phyloP scores from a whole-genome alignment of 2,329 filamentous ascomycete genomes.

The Exophiala spinifera region DNA sequence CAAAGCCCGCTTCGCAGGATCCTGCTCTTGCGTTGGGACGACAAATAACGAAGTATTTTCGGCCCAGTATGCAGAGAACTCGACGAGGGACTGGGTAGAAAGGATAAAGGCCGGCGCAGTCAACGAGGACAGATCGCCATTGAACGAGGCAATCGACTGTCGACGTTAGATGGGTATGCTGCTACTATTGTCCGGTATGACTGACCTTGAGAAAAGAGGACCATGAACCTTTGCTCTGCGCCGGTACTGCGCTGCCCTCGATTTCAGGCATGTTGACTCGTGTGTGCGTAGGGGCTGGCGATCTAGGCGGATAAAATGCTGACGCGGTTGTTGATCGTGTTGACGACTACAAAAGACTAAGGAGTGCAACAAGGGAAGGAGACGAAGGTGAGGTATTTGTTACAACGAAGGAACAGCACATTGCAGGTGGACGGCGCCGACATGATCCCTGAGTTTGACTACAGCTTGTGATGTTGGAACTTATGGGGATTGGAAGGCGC shows the following conservation, averaged over 20 bases:
- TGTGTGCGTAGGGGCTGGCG: neutral
- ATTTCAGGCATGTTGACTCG: slow-evolving; percentile 35
- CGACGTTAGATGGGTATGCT: slow-evolving; percentile 6
- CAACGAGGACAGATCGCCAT: slow-evolving; percentile 75
- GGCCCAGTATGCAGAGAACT: slow-evolving; percentile 67
- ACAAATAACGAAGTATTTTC: slow-evolving; percentile 70
- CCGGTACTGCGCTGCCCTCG: slow-evolving; percentile 40
- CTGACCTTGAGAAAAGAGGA: slow-evolving; percentile 48
- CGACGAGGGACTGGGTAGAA: slow-evolving; percentile 68
- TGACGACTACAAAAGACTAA: too few relatives aligned
- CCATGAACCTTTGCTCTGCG: slow-evolving; percentile 43
- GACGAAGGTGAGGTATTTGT: neutral
- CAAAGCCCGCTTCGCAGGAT: slow-evolving; percentile 70
- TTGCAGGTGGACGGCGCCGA: too few relatives aligned
- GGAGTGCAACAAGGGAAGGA: neutral
- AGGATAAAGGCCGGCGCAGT: slow-evolving; percentile 82
- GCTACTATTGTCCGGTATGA: neutral
- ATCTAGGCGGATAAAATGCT: neutral
- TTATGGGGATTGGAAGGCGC: slow-evolving; percentile 5
- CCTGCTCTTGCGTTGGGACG: slow-evolving; percentile 69
- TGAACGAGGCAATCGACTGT: slow-evolving; percentile 74
- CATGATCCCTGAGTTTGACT: neutral
- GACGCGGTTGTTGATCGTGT: too few relatives aligned
- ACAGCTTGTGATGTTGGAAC: neutral
- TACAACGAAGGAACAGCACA: neutral